Base-by-base conservation (phyloP, 768 basidiomycete species). In the Rhodotorula graminis region DNA sequence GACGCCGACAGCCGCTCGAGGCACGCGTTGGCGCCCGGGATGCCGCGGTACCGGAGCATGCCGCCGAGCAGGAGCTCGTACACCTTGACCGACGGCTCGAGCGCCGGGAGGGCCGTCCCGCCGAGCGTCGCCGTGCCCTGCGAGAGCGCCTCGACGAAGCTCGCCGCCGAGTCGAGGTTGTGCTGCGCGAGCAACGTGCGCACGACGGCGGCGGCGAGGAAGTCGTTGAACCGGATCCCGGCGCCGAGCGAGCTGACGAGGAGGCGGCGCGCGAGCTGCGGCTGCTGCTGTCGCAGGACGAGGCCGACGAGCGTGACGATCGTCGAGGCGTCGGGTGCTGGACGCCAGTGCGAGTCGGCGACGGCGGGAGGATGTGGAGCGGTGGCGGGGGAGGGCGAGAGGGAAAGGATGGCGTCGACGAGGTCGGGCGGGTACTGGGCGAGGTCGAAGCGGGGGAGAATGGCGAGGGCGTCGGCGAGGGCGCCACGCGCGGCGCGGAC, bases 381-480 rank as follows among this genome's bases (percentile, higher is more conserved):
- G 60, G 19, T 3, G n/a, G 25, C 10, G 50, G 23, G 9, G 50
- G 25, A 27, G 46, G 15, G 9, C 14, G 64, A n/a, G 27, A 73
- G 50, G 23, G 29, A 33, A 19, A 40, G 37, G 14, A 63, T 7
- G 18, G 47, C 19, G 15, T 12, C 27, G 57, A 73, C 27, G 52
- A 72, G 63, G 12, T 27, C 59, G 16, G 23, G 25, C 2, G 67
- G 67, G 27, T 37, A 66, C 11, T 10, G 33, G 23, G 11, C 6
- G 44, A 73, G 46, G 55, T 70, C 49, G 68, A 40, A 71, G 53
- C 68, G 44, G 3, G 65, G 55, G 46, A 76, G 69, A 12, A 76
- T 37, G 2, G 49, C 49, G 31, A 76, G 21, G 2, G 72, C 75
- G 18, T 63, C 69, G 15, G 42, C 31, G 23, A 58, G 23, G 5